A percentile compares a stretch with the other conserved stretches of the same genome.
These are phyloP conservation scores for Lactifluus pinguis DNA, from an alignment of 768 basidiomycete species.

Conservation along the genomic window DNA sequence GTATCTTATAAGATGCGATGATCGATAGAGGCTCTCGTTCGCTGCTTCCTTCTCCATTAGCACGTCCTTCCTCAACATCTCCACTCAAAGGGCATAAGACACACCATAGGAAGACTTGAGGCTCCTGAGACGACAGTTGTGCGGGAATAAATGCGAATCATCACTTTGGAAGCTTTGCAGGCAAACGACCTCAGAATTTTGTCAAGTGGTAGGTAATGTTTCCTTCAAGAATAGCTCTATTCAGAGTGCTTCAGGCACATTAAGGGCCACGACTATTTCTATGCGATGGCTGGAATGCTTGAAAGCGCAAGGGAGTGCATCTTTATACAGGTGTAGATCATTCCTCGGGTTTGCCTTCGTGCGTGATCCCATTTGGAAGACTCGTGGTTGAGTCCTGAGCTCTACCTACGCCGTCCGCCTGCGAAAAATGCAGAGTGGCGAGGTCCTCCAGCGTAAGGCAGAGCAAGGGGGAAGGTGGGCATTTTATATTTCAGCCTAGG, in stretches of 20 bases:
- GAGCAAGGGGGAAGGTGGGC: constrained; percentile 72
- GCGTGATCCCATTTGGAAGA: constrained; percentile 34
- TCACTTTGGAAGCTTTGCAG: constrained; percentile 81
- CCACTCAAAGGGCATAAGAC: too few species aligned
- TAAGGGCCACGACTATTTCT: constrained; percentile 96
- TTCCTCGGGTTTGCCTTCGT: neutral
- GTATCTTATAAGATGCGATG: too few species aligned
- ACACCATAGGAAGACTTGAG: constrained; percentile 52
- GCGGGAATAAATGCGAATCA: constrained; percentile 70
- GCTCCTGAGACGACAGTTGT: constrained; percentile 61
- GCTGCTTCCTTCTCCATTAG: too few species aligned
- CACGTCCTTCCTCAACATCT: too few species aligned
- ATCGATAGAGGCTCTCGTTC: too few species aligned
- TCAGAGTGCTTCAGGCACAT: constrained; percentile 48
- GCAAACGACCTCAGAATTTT: constrained; percentile 49
- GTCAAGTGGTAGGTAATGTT: constrained; percentile 68
- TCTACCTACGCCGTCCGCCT: constrained; percentile 91
- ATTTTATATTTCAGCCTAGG: neutral
- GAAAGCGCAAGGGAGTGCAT: constrained; percentile 74
- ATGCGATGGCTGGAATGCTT: constrained; percentile 86
- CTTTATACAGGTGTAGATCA: constrained; percentile 61
- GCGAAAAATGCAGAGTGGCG: constrained; percentile 81
- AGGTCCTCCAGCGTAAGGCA: constrained; percentile 79
- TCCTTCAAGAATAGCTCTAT: neutral
- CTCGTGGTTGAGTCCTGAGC: constrained; percentile 93